Evolutionary conservation across 1,284 basidiomycete species (phyloP).

Genomic region (Irpex sp.): DNA sequence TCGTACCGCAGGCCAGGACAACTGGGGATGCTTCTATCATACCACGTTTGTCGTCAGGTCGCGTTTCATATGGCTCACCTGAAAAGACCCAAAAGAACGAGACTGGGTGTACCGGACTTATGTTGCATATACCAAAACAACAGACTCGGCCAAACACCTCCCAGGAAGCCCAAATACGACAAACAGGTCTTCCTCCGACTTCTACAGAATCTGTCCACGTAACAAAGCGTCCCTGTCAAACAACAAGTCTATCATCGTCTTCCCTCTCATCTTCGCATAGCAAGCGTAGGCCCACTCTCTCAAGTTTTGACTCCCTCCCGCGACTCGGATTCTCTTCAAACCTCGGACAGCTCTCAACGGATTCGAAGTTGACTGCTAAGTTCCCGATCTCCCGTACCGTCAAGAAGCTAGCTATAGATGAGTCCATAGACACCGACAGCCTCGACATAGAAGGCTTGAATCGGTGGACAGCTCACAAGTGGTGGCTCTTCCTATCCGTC

Average conservation of each 20-base stretch:
- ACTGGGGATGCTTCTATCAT: neutral
- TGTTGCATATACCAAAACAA: neutral
- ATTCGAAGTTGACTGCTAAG: conserved; percentile 48
- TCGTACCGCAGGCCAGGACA: conserved; percentile 13
- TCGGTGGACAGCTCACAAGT: conserved; percentile 54
- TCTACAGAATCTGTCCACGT: neutral
- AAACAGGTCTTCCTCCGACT: neutral
- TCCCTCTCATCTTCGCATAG: neutral
- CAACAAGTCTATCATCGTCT: neutral
- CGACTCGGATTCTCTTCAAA: conserved; percentile 12
- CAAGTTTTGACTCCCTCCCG: conserved; percentile 2
- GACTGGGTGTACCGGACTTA: neutral
- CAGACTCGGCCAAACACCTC: neutral
- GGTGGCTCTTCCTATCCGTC: conserved; percentile 51
- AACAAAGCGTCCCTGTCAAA: neutral
- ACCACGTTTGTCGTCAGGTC: neutral
- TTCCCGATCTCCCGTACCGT: conserved; percentile 45
- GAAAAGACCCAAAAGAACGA: neutral
- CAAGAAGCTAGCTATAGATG: conserved; percentile 19
- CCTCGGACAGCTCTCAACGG: conserved; percentile 21
- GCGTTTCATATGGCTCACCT: neutral
- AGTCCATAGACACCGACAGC: conserved; percentile 34
- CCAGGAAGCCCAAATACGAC: neutral
- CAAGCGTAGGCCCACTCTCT: neutral
- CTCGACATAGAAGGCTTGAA: conserved; percentile 35